A percentile compares a stretch with the other conserved stretches of the same genome.
Conservation (phyloP, 2,329 filamentous ascomycete species). For the Orbilia oligospora region DNA sequence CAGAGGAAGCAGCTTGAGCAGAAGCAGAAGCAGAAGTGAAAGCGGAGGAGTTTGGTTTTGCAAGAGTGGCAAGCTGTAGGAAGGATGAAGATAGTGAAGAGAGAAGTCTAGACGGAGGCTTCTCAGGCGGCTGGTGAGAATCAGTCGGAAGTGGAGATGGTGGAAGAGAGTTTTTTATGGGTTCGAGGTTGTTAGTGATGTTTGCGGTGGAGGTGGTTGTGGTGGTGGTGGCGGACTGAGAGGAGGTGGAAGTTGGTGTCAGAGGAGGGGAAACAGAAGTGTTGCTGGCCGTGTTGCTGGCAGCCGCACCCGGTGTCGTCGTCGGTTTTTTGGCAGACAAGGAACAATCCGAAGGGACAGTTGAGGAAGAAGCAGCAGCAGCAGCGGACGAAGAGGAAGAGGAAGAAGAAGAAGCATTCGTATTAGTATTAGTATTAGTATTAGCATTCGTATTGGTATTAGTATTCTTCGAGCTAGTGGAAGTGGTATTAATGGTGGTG, state of each 20-base stretch:
- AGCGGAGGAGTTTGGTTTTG: slow-evolving; percentile 22
- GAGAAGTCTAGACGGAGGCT: slow-evolving; percentile 44
- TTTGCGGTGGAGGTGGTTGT: slow-evolving; percentile 54
- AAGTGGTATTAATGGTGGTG: slow-evolving; percentile 21
- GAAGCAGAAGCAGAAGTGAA: too few relatives aligned
- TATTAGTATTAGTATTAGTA: slow-evolving; percentile 22
- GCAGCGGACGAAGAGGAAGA: too few relatives aligned
- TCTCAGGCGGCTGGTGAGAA: slow-evolving; percentile 15
- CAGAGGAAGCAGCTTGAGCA: slow-evolving; percentile 32
- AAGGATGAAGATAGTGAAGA: slow-evolving; percentile 53
- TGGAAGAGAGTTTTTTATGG: slow-evolving; percentile 44
- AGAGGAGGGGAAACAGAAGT: slow-evolving; percentile 58
- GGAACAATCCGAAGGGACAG: slow-evolving; percentile 15
- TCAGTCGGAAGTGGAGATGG: slow-evolving; percentile 25
- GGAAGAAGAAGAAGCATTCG: slow-evolving; percentile 1
- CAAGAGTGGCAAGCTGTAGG: slow-evolving; percentile 46
- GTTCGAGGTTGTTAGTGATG: slow-evolving; percentile 41
- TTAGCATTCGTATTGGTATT: neutral
- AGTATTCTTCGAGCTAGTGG: slow-evolving; percentile 18
- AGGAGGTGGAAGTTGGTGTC: slow-evolving; percentile 45
- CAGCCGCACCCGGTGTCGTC: slow-evolving; percentile 38
- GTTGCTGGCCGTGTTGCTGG: slow-evolving; percentile 41
- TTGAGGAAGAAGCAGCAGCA: neutral
- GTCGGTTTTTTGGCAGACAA: slow-evolving; percentile 23
- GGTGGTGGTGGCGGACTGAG: slow-evolving; percentile 37